These are phyloP conservation scores for Xylariaceae sp. DNA, from an alignment of 2,329 filamentous ascomycete genomes.

Conservation along the genomic window DNA sequence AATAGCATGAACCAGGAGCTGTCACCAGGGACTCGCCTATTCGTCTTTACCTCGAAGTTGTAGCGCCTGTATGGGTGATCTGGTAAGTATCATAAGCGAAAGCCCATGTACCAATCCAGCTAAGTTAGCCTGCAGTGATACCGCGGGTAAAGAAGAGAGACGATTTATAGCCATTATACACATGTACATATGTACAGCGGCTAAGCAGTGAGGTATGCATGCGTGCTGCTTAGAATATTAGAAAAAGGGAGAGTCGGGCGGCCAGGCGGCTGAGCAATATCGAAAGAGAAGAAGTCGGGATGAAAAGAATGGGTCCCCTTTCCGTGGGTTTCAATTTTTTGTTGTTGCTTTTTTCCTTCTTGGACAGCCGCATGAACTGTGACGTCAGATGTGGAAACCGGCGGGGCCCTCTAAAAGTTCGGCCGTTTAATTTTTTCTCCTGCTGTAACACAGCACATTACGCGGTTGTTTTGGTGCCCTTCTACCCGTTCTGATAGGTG, in stretches of 20 bases:
- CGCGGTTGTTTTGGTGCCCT: neutral
- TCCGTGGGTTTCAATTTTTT: neutral
- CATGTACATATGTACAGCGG: neutral
- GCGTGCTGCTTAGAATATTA: no score
- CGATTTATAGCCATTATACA: neutral
- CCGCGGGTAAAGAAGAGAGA: neutral
- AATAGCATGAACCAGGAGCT: neutral
- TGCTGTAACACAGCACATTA: neutral
- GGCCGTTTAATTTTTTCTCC: constrained; percentile 3
- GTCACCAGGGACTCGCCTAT: neutral
- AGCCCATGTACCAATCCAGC: neutral
- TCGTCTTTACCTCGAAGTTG: neutral
- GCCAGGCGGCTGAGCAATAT: constrained; percentile 1
- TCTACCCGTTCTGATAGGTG: neutral
- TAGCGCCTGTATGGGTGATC: neutral
- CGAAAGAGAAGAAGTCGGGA: constrained; percentile 16
- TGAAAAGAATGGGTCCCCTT: neutral
- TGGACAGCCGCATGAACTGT: constrained; percentile 19
- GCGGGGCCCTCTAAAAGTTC: constrained; percentile 11
- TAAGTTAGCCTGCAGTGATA: neutral
- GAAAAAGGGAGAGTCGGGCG: neutral
- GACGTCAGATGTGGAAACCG: constrained; percentile 25
- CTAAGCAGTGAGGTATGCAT: neutral
- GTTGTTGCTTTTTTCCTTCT: neutral
- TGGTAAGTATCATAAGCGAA: neutral